Conservation (phyloP, 441 rosid genomes). For the Adansonia grandidieri region DNA sequence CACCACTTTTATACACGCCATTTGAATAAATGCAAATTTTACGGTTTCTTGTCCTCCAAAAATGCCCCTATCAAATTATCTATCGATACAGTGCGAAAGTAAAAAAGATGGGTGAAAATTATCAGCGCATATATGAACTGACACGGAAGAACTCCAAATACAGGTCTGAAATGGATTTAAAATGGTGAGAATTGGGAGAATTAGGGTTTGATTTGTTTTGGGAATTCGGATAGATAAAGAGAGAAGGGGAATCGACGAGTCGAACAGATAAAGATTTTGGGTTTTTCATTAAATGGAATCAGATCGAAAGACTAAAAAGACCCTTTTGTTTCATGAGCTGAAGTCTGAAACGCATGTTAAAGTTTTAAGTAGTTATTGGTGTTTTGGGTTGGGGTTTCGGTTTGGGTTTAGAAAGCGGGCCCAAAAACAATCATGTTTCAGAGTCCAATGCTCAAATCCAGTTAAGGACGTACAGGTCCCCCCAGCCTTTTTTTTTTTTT, state of each 20-base stretch:
- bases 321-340: background rate
- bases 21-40: constrained; percentile 23
- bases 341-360: too few species aligned
- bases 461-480: too few species aligned
- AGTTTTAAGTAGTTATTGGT: too few species aligned
- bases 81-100: background rate
- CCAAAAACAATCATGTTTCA: too few species aligned
- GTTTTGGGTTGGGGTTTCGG: too few species aligned
- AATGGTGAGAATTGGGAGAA: background rate
- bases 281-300: background rate
- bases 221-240: background rate
- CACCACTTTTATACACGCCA: constrained; percentile 92
- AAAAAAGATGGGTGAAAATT: constrained; percentile 4
- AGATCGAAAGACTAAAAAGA: background rate
- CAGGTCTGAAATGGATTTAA: background rate
- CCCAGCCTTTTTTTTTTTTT: too few species aligned
- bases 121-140: background rate
- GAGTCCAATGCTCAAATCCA: too few species aligned
- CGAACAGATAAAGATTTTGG: background rate
- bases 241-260: background rate
- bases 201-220: constrained; percentile 35
- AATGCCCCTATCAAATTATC: background rate
- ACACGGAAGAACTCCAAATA: background rate
- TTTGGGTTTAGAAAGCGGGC: too few species aligned
- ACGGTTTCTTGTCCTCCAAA: background rate